Evolutionary conservation across 2,329 filamentous ascomycete species (phyloP).

Genomic region (Ophiostoma triangulosporum): DNA sequence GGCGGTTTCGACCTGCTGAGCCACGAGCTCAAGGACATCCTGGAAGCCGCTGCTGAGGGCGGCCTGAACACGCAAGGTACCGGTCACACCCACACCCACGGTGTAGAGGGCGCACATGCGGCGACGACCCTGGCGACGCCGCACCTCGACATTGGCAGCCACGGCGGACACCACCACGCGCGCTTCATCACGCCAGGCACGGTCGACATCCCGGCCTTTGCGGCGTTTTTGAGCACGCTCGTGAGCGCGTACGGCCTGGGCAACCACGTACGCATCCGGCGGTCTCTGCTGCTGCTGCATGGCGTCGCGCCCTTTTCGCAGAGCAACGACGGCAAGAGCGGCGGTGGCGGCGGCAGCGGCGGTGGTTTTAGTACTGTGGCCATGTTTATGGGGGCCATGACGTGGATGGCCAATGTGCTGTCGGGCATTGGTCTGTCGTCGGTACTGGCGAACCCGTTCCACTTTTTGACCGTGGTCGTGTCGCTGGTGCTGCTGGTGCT

Average conservation of each 20-base stretch:
- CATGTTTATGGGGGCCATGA: slow-evolving; percentile 34
- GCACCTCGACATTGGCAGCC: slow-evolving; percentile 51
- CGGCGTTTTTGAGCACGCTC: slow-evolving; percentile 70
- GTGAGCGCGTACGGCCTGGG: slow-evolving; percentile 76
- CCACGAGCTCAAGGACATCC: slow-evolving; percentile 83
- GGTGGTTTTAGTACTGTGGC: too few species aligned
- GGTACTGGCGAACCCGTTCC: slow-evolving; percentile 86
- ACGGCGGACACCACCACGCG: slow-evolving; percentile 13
- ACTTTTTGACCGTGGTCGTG: slow-evolving; percentile 85
- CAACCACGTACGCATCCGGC: slow-evolving; percentile 85
- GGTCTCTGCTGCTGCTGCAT: slow-evolving; percentile 47
- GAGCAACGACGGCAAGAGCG: not conserved
- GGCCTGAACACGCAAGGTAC: slow-evolving; percentile 35
- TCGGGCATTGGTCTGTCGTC: slow-evolving; percentile 44
- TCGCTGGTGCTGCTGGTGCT: slow-evolving; percentile 61
- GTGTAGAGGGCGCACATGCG: not conserved
- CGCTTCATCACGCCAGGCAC: slow-evolving; percentile 52
- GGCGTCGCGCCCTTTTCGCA: not conserved
- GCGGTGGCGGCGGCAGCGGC: not conserved
- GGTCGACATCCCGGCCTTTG: slow-evolving; percentile 66
- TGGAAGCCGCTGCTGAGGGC: slow-evolving; percentile 39
- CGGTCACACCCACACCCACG: slow-evolving; percentile 25
- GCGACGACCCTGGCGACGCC: slow-evolving; percentile 34
- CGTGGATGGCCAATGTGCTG: slow-evolving; percentile 36
- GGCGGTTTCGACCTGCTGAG: slow-evolving; percentile 93